Evolutionary conservation across 345 rosid genomes (phyloP), one percentile per base, ranked within the genome.

Genomic region (Linum usitatissimum): DNA sequence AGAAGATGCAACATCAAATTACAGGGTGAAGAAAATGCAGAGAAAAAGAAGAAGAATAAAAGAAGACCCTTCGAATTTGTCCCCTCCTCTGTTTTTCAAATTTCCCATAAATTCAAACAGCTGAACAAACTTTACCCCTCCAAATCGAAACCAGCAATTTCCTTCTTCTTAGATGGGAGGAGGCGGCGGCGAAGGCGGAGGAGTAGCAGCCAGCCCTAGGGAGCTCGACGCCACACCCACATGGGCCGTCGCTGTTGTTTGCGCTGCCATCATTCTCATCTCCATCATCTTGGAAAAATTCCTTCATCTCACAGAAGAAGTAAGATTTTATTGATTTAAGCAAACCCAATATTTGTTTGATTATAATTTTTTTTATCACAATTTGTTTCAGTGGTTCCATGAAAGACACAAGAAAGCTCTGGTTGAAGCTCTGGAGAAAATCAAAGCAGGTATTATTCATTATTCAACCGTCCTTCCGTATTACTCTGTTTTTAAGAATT

Each of bases 171-270:
- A 40, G 63, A 90, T 83, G 90, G 86, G 63, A 0, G 87, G 80
- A 53, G 88, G 84, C 9, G 84, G 48, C 48, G 48, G 13, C 8
- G 86, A 61, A 0, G 87, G 81, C 48, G 88, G 84, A 9, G 85
- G 68, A 17, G 70, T 34, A 42, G 67, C 21, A 0, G 21, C 66
- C 0, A 75, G 77, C 8, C 71, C 84, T 0, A 85, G 97, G 77
- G 82, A 87, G 80, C 94, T 90, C 19, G 97, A 93, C 70, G 83
- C 83, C 73, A 93, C 97, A 1, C 99, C 99, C 0, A 90, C 96
- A 8, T 90, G 99, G 99, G 96, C 99, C 3, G 96, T 93, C 15
- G 69, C 99, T 1, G 71, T 74, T 12, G 92, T 93, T 76, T 82
- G 84, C 68, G 85, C 85, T 15, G 71, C 74, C 21, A 93, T 90